Evolutionary conservation across 257 asterid genomes (phyloP).

Genomic region (Haberlea rhodopensis): DNA sequence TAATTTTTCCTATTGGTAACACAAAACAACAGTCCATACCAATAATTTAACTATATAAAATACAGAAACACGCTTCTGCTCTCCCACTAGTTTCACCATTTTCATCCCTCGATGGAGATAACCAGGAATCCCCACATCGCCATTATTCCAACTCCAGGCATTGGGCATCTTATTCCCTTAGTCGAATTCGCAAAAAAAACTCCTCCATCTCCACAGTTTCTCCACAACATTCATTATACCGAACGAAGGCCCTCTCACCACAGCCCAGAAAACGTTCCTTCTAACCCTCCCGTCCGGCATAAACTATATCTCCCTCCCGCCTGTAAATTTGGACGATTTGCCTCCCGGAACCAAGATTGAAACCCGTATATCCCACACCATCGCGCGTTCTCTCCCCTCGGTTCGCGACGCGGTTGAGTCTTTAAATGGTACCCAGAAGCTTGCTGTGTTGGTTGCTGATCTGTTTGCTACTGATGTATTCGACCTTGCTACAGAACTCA

Average conservation of each 20-base stretch:
- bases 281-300: slow-evolving; percentile 32
- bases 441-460: slow-evolving; percentile 46
- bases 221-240: slow-evolving; percentile 36
- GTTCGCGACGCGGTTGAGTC: slow-evolving; percentile 25
- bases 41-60: too few species aligned
- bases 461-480: slow-evolving; percentile 47
- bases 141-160: slow-evolving; percentile 44
- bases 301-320: slow-evolving; percentile 33
- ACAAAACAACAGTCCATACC: too few species aligned
- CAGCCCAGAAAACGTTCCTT: slow-evolving; percentile 26
- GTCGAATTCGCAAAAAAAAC: slow-evolving; percentile 38
- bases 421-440: neutral
- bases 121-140: slow-evolving; percentile 27
- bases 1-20: too few species aligned
- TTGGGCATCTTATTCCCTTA: slow-evolving; percentile 52
- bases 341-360: slow-evolving; percentile 28
- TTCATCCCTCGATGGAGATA: too few species aligned
- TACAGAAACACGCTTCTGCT: too few species aligned
- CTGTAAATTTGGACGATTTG: slow-evolving; percentile 39
- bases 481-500: slow-evolving; percentile 39
- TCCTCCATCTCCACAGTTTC: slow-evolving; percentile 31
- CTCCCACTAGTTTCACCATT: too few species aligned
- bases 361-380: slow-evolving; percentile 33
- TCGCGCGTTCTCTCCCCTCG: slow-evolving; percentile 37
- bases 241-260: slow-evolving; percentile 27